Base-by-base conservation (phyloP, 1,284 basidiomycete genomes). In the Ceratobasidium sp. region DNA sequence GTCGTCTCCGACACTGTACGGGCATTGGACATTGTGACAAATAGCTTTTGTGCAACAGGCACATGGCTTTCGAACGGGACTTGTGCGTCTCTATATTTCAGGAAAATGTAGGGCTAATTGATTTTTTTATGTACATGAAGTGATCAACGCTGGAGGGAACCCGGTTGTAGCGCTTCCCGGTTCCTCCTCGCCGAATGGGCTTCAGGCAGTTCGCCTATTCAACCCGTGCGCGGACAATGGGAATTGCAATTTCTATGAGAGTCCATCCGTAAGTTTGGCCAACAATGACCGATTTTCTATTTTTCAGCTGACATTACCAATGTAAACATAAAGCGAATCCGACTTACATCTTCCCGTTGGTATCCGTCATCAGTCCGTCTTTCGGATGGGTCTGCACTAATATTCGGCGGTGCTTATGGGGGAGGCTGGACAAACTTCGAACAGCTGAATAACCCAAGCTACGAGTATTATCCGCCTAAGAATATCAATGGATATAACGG, bases 11-110 rank as follows among this genome's bases (percentile, higher is more conserved):
- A 92, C 81, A 86, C 88, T 1, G 86, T 94, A 73, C 89, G 87
- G 51, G 90, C 94, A 56, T 86, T 96, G 28, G 83, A 87, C 55
- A 87, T 95, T 84, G 84, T 89, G 81, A 94, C 94, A 0, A 96
- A 96, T 84, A 95, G 93, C n/a, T 96, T 96, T 86, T 96, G 95
- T 83, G 95, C 95, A 3, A 93, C 93, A 33, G 95, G 95, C n/a
- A 88, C 90, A 2, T 95, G 94, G 84, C 84, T 94, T 42, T 84
- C 90, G 56, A 94, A 94, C 81, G 94, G 93, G 1, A 94, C 93
- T 46, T 72, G 70, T 72, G n/a, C 60, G 70, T 72, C 20, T 20
- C 33, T 28, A n/a, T n/a, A n/a, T n/a, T n/a, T n/a, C n/a, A n/a
- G n/a, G n/a, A n/a, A n/a, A n/a, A n/a, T n/a, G n/a, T n/a, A n/a